Percentiles rank a stretch among this genome's conserved stretches.
Conservation (phyloP, 148 eudicot species). For the Bassia scoparia region DNA sequence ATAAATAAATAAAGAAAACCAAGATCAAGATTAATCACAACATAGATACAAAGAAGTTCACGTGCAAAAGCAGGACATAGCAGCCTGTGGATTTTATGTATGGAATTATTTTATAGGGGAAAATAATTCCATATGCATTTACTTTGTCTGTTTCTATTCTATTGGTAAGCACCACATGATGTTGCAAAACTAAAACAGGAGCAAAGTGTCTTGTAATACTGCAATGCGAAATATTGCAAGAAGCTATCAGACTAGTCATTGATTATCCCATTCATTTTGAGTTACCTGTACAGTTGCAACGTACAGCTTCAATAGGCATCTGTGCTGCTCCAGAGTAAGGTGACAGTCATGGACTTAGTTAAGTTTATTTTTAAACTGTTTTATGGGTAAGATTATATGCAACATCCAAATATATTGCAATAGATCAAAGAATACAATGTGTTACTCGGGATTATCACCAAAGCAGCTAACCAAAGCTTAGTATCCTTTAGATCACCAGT, state of each 20-base stretch:
- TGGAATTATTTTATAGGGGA: no score
- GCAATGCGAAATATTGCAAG: not conserved
- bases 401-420: not conserved
- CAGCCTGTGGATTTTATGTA: no score
- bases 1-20: no score
- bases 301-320: slow-evolving; percentile 96
- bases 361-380: slow-evolving; percentile 81
- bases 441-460: slow-evolving; percentile 75
- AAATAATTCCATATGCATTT: no score
- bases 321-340: slow-evolving; percentile 95
- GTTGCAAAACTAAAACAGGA: not conserved
- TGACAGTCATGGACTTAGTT: slow-evolving; percentile 92
- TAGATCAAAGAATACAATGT: not conserved
- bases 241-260: slow-evolving; percentile 1
- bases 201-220: not conserved
- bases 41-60: no score
- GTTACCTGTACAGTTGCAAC: slow-evolving; percentile 90
- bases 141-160: no score
- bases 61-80: no score
- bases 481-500: slow-evolving; percentile 87
- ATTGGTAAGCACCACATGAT: no score
- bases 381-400: slow-evolving; percentile 2
- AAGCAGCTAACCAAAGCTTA: slow-evolving; percentile 79
- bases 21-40: no score
- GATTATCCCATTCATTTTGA: not conserved